Evolutionary conservation across 352 stramenopile genomes (phyloP).

Genomic region (Phytophthora sp.): DNA sequence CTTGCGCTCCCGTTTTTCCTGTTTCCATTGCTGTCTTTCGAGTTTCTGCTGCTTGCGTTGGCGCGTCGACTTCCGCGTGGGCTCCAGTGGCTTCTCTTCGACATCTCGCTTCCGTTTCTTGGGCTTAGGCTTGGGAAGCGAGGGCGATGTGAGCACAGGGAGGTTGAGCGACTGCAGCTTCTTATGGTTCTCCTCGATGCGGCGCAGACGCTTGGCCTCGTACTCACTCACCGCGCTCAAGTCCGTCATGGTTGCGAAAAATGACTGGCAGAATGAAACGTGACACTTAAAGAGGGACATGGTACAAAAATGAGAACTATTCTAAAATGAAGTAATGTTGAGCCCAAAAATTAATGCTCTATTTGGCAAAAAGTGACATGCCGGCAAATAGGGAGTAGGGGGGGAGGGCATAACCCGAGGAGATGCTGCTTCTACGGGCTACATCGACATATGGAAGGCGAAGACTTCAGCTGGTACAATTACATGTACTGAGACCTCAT

Average conservation of each 20-base stretch:
- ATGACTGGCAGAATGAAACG: conserved; percentile 26
- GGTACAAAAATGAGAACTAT: no score
- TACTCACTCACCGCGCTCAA: conserved; percentile 48
- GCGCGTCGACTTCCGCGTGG: conserved; percentile 21
- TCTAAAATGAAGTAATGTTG: no score
- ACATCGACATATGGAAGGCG: conserved; percentile 45
- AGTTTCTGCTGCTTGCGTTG: conserved; percentile 16
- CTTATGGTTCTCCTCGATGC: conserved; percentile 60
- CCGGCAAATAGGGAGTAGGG: no score
- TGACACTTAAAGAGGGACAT: no score
- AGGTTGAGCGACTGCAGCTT: conserved; percentile 52
- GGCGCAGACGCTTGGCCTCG: conserved; percentile 63
- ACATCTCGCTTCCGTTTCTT: conserved; percentile 24
- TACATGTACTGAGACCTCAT: no score
- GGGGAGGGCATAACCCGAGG: no score
- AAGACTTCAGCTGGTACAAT: no score
- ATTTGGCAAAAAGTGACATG: neutral
- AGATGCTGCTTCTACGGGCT: conserved; percentile 27
- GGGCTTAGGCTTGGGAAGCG: neutral
- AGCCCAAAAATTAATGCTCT: neutral
- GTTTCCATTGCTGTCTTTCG: conserved; percentile 1
- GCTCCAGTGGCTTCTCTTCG: conserved; percentile 9
- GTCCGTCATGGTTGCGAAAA: conserved; percentile 11
- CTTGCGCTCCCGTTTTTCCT: conserved; percentile 4
- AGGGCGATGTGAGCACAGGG: neutral